Conservation (phyloP, 2,329 filamentous ascomycete genomes). For the Trichoderma sp. region DNA sequence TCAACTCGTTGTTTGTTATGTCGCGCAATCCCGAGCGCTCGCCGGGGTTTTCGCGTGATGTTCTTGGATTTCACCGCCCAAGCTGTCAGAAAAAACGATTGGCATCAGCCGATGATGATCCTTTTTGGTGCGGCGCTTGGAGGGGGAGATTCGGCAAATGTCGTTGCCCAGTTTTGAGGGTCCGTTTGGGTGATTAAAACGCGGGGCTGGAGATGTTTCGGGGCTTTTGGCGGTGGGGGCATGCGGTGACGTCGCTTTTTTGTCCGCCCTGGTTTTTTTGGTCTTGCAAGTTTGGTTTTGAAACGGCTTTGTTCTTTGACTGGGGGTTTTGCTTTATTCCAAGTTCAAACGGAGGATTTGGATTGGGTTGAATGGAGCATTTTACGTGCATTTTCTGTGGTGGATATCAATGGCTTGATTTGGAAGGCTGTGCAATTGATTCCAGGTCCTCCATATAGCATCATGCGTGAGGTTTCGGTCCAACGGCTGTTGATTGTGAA, state of each 20-base stretch:
- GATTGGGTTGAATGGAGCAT: neutral
- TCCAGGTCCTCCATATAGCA: neutral
- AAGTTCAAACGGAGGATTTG: neutral
- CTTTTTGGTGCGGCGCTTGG: neutral
- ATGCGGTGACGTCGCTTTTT: neutral
- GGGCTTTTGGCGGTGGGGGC: neutral
- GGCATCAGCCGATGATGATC: neutral
- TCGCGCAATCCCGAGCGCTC: neutral
- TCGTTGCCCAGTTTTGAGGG: neutral
- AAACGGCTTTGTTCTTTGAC: neutral
- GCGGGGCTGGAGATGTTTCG: conserved; percentile 5
- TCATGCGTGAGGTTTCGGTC: neutral
- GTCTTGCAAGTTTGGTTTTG: neutral
- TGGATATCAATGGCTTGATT: neutral
- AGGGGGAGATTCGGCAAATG: neutral
- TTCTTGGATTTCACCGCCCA: neutral
- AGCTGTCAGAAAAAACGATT: neutral
- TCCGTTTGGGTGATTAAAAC: neutral
- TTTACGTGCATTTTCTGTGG: neutral
- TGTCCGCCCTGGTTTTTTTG: neutral
- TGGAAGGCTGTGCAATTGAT: neutral
- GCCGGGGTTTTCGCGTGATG: neutral
- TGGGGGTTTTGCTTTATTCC: neutral
- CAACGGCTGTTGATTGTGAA: neutral
- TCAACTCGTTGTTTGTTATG: neutral